Conservation (phyloP, 768 basidiomycete genomes). For the Hortiboletus campestris region DNA sequence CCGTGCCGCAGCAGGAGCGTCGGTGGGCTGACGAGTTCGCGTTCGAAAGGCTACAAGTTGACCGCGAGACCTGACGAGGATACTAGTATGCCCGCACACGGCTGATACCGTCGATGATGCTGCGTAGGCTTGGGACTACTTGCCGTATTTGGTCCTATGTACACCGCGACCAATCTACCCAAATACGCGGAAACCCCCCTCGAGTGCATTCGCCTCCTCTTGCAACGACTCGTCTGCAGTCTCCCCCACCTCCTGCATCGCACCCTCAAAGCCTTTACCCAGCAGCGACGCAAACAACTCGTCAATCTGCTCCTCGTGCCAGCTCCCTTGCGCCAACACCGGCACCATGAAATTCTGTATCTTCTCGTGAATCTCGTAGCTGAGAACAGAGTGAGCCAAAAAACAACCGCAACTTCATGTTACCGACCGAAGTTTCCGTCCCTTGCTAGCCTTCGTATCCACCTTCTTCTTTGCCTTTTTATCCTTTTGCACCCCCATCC, state of each 20-base stretch:
- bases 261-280: conserved; percentile 63
- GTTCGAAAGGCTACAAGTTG: too few relatives aligned
- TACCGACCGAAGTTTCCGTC: conserved; percentile 80
- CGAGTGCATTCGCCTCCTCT: conserved; percentile 31
- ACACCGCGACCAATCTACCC: conserved; percentile 37
- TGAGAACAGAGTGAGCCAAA: conserved; percentile 28
- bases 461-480: conserved; percentile 81
- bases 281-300: conserved; percentile 89
- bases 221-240: conserved; percentile 32
- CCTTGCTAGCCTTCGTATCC: conserved; percentile 96
- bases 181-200: conserved; percentile 57
- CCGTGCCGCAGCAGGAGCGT: background rate
- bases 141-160: conserved; percentile 29
- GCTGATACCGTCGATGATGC: background rate
- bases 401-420: background rate
- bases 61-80: too few relatives aligned
- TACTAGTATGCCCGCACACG: too few relatives aligned
- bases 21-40: too few relatives aligned
- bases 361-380: conserved; percentile 94
- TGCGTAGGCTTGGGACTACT: conserved; percentile 5
- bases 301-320: conserved; percentile 97
- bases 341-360: conserved; percentile 97
- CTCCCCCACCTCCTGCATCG: conserved; percentile 26
- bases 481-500: conserved; percentile 63
- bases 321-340: conserved; percentile 59